phyloP scores from a whole-genome alignment of 2,329 filamentous ascomycete genomes.

The Epichloe bromicola region DNA sequence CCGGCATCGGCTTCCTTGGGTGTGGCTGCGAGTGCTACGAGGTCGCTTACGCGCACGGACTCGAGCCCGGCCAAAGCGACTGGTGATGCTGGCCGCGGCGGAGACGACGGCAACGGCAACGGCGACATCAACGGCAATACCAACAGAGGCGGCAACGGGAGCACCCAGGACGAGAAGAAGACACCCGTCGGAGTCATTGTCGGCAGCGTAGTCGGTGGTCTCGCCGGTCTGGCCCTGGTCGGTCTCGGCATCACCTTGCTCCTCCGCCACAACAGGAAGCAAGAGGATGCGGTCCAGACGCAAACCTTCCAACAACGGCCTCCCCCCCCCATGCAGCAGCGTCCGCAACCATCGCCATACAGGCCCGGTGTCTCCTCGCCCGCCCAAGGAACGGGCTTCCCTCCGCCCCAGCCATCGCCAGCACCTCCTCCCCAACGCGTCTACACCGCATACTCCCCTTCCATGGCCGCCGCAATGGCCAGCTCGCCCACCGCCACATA shows the following conservation, averaged over 20 bases:
- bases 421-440: not conserved
- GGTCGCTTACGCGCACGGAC: not conserved
- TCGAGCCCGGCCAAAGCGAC: not conserved
- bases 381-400: not conserved
- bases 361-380: not conserved
- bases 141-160: not conserved
- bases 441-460: not conserved
- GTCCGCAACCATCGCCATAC: not conserved
- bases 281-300: not conserved
- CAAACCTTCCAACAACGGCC: not conserved
- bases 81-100: not conserved
- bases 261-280: slow-evolving; percentile 1
- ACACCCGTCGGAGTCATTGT: not conserved
- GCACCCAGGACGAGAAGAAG: not conserved
- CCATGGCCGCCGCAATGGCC: not conserved
- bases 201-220: not conserved
- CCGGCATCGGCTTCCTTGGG: not conserved
- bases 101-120: not conserved
- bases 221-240: not conserved
- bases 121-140: not conserved
- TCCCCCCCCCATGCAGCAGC: not conserved
- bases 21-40: not conserved
- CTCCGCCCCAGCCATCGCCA: not conserved
- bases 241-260: not conserved
- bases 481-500: not conserved